Evolutionary conservation across 805 yeast genomes (phyloP), one percentile per base, ranked within the genome.

Genomic region (Lipomyces yamanashiensis): DNA sequence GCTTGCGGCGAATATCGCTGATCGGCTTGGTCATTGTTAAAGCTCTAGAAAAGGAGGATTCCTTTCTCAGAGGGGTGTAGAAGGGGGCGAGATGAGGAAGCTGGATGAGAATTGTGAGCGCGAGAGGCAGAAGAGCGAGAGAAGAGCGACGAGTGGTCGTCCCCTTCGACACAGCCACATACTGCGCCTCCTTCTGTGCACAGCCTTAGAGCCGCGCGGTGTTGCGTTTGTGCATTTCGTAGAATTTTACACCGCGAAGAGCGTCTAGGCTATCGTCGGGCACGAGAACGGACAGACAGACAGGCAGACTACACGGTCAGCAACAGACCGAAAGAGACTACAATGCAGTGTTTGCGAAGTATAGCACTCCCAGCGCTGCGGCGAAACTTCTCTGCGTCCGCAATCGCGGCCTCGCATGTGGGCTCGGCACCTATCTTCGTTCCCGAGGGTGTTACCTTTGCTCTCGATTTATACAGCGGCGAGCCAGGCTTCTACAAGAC

Each of bases 401-500:
- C 62, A 17, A 23, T 8, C 34, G 53, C 58, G 17, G 36, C 34
- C 34, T 89, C 96, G 1, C 88, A 91, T 74, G 84, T 93, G 57
- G 98, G 98, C 7, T 84, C 89, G 37, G 78, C 87, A 8, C 96
- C 98, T 6, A 84, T 93, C 52, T 80, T 84, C 67, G 68, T 90
- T 21, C 83, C 89, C 1, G 82, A 84, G 23, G 90, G 85, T 23
- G 90, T 90, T 37, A 72, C 77, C 61, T 72, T 85, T 64, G 73
- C 75, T 61, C 71, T 84, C 15, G 54, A 61, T 36, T 61, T 67
- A 43, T 68, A 68, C 54, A 63, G 54, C 41, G 48, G 73, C 41
- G 76, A 75, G 61, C 71, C 60, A 23, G 75, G 75, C 58, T 67
- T 74, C 17, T 47, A 45, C 57, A 78, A 81, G 72, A 74, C 82